A percentile compares a stretch with the other conserved stretches of the same genome.
These are phyloP conservation scores for Fusarium anthophilum DNA, from an alignment of 2,329 filamentous ascomycete genomes.

Conservation along the genomic window DNA sequence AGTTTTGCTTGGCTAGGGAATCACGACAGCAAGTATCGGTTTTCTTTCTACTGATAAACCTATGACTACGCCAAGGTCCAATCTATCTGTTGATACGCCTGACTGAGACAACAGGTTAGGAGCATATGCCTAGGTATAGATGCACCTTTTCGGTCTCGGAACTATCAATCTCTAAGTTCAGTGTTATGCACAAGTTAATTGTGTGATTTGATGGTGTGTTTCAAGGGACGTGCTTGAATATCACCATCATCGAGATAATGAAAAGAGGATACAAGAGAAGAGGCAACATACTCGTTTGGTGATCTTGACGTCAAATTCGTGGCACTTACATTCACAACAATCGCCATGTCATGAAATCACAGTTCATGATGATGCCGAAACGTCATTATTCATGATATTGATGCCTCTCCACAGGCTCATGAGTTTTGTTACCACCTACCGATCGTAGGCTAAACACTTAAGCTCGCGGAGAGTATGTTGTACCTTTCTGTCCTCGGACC, in stretches of 20 bases:
- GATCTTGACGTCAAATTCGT: not conserved
- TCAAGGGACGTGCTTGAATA: not conserved
- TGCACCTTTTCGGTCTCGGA: not conserved
- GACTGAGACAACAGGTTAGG: not conserved
- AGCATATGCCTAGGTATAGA: not conserved
- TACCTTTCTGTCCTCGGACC: not conserved
- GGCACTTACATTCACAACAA: not conserved
- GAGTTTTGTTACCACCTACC: not conserved
- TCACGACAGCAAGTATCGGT: not conserved
- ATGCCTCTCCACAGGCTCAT: not conserved
- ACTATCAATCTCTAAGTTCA: not conserved
- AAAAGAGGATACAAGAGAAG: not conserved
- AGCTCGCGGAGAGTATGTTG: not conserved
- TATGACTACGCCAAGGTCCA: not conserved
- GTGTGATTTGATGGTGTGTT: not conserved
- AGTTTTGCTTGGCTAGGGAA: not conserved
- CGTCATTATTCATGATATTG: not conserved
- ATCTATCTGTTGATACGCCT: not conserved
- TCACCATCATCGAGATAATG: not conserved
- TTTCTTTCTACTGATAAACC: not conserved
- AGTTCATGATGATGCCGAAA: not conserved
- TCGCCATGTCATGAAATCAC: not conserved
- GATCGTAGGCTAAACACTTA: not conserved
- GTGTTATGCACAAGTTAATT: not conserved
- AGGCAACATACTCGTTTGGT: not conserved